Base-by-base conservation (phyloP, 257 asterid species). In the Jaltomata sinuosa region DNA sequence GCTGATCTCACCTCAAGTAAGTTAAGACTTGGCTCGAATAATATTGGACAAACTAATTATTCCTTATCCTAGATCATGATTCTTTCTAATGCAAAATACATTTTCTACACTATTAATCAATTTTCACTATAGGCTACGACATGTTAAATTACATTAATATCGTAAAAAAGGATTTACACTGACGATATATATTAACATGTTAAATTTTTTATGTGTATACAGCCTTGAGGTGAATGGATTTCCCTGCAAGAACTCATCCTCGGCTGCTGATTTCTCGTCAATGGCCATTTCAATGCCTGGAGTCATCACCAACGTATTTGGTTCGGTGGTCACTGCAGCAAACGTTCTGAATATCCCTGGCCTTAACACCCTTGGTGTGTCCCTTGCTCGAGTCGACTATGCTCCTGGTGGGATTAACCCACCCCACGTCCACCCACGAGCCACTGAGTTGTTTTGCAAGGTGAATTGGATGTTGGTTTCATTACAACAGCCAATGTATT, bases 361-460 rank as follows among this genome's bases (percentile, higher is more conserved):
- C 40, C 95, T 94, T 16, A 94, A 93, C 98, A 94, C 98, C 1
- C 90, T 94, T 2, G 98, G 98, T 27, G 92, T 92, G 45, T 93
- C 98, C 80, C 69, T 94, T 8, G 61, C 98, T 0, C 90, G 98
- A 12, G 89, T 93, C 31, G 98, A 94, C 89, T 93, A 86, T 76
- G 98, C 98, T 29, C 93, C 96, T 0, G 95, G 94, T 0, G 98
- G 98, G 47, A 86, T 92, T 34, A 92, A 91, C 86, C 96, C 98
- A 19, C 98, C 98, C 5, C 98, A 93, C 93, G 89, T 93, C 32
- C 98, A 93, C 92, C 97, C 98, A 12, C 95, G 98, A 19, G 98
- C 97, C 88, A 93, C 98, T 85, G 98, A 94, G 89, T 57, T 67
- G 96, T 94, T 6, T 90, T 93, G 14, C 86, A 88, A 12, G 98